Evolutionary conservation across 177 flowering plant species (phyloP), one percentile per base, ranked within the genome.

Genomic region (Vitis hybrid): DNA sequence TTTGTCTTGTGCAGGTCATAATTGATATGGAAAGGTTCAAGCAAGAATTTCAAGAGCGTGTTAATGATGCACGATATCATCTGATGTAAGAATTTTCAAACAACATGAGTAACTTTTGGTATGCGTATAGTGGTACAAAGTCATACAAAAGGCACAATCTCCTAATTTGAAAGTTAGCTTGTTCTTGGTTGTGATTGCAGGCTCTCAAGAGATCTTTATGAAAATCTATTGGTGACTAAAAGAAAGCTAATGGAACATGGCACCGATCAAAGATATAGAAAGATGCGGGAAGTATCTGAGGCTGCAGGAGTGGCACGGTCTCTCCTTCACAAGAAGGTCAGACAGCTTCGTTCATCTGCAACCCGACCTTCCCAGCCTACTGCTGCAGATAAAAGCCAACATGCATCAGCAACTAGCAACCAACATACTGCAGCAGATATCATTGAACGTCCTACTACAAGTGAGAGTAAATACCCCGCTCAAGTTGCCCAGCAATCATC

Each of bases 11-110:
- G 86, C 91, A 95, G 97, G 87, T 90, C 28, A 91, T 92, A 73
- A 59, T 77, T 70, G 91, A 89, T 31, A 90, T 95, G 97, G 97
- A 95, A 79, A 88, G 77, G 79, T 87, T 80, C 78, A 95, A 95
- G 86, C 89, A 84, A 81, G 82, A 85, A 9, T 79, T 76, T 64
- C 84, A 82, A 71, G 77, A 85, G 80, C 77, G 77, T 52, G 64
- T 86, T 59, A 74, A 73, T 49, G 87, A 87, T 71, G 70, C 90
- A 66, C 82, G 78, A 15, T 83, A 81, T 60, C 68, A 86, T 80
- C 80, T 91, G 66, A 83, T 9, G 98, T 95, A 74, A 86, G 91
- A 65, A 73, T 79, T 78, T 50, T 38, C 47, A 38, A 38, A 5
- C 10, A 38, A 38, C 47, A 38, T 38, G 47, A 8, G 47, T 58